A percentile compares a stretch with the other conserved stretches of the same genome.
Conservation (phyloP, 75 land plant genomes). For the Cryptomeria japonica region DNA sequence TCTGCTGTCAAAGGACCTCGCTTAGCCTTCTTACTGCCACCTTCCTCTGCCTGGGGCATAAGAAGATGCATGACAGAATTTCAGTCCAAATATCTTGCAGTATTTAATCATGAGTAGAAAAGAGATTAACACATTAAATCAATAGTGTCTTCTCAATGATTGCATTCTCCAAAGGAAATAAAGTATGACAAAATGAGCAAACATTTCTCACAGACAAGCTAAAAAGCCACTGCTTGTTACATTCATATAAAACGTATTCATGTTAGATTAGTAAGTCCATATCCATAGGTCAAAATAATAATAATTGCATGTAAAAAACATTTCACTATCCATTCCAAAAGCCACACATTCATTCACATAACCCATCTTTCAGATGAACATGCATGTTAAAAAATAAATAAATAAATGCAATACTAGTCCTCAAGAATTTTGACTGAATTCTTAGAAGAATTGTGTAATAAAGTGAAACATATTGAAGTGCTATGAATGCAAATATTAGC, state of each 20-base stretch:
- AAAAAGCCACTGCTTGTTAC: not conserved
- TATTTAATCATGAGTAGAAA: not conserved
- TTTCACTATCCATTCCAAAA: not conserved
- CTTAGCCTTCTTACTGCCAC: constrained; percentile 19
- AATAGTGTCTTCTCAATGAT: not conserved
- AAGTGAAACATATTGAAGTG: not conserved
- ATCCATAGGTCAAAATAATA: not conserved
- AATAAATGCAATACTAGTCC: not conserved
- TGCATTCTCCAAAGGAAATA: not conserved
- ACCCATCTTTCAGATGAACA: not conserved
- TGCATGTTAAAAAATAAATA: not conserved
- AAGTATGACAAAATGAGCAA: not conserved
- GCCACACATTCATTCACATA: not conserved
- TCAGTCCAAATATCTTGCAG: not conserved
- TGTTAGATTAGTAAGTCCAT: not conserved
- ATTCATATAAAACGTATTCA: not conserved
- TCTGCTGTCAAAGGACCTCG: constrained; percentile 37
- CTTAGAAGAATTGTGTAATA: not conserved
- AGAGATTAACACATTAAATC: not conserved
- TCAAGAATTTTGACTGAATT: not conserved
- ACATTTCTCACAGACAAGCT: not conserved
- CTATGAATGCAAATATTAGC: not conserved
- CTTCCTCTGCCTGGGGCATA: constrained; percentile 8
- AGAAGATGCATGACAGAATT: not conserved
- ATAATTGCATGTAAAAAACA: not conserved